Evolutionary conservation across 2,329 filamentous ascomycete species (phyloP).

Genomic region (Penicillium sp.): DNA sequence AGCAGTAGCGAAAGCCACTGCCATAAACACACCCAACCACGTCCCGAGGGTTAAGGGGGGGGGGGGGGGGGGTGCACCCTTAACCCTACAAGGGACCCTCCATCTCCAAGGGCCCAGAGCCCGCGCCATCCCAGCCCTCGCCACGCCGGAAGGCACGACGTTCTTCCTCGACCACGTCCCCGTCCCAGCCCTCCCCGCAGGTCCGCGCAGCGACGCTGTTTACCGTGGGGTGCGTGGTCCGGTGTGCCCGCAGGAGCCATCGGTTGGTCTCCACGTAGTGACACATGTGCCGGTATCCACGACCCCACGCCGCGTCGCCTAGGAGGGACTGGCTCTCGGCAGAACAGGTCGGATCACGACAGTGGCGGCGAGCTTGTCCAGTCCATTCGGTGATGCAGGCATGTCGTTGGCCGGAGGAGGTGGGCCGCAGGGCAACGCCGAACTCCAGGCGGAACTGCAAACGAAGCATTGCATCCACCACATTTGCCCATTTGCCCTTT

Average conservation of each 20-base stretch:
- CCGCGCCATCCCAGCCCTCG: slow-evolving; percentile 35
- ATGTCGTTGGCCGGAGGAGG: slow-evolving; percentile 24
- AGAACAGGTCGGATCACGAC: slow-evolving; percentile 25
- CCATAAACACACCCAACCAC: too few species aligned
- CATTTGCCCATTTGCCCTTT: slow-evolving; percentile 9
- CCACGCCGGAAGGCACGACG: slow-evolving; percentile 30
- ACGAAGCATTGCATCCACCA: slow-evolving; percentile 22
- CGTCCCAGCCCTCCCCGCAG: slow-evolving; percentile 28
- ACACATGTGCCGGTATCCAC: slow-evolving; percentile 20
- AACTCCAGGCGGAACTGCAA: slow-evolving; percentile 29
- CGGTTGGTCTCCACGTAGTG: slow-evolving; percentile 26
- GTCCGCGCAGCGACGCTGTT: slow-evolving; percentile 22
- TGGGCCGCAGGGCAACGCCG: slow-evolving; percentile 13
- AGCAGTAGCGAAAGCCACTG: background rate
- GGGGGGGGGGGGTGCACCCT: too few species aligned
- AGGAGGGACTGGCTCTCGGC: slow-evolving; percentile 22
- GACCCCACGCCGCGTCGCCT: slow-evolving; percentile 16
- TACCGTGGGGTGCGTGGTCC: slow-evolving; percentile 32
- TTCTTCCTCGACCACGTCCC: slow-evolving; percentile 26
- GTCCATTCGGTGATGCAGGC: slow-evolving; percentile 36
- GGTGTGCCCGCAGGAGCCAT: slow-evolving; percentile 33
- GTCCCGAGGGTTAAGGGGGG: too few species aligned
- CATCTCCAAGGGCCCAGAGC: slow-evolving; percentile 32
- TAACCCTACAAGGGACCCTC: too few species aligned
- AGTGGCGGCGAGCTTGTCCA: slow-evolving; percentile 26